Evolutionary conservation across 495 filamentous ascomycete species (phyloP).

Genomic region (Aspergillus diversus): DNA sequence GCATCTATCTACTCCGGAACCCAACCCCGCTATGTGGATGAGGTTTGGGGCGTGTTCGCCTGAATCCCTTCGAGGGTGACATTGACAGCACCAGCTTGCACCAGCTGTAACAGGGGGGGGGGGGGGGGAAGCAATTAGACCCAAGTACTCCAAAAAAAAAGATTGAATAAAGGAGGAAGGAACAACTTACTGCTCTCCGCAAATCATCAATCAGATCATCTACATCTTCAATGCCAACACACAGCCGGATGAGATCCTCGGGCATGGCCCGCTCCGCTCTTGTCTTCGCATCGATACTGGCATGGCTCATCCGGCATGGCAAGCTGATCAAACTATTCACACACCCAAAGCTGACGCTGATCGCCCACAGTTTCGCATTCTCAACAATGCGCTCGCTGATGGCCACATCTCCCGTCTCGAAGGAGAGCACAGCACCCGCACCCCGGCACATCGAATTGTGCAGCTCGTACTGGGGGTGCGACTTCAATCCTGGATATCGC

Average conservation of each 20-base stretch:
- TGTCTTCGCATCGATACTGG: constrained; percentile 95
- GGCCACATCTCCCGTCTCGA: constrained; percentile 85
- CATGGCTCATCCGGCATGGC: constrained; percentile 99
- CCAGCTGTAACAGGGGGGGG: constrained; percentile 58
- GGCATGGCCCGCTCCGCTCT: constrained; percentile 87
- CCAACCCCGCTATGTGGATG: constrained; percentile 4
- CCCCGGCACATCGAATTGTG: constrained; percentile 95
- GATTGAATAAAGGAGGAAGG: constrained; percentile 3
- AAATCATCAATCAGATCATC: constrained; percentile 95
- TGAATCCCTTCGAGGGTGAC: constrained; percentile 78
- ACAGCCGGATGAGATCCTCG: constrained; percentile 93
- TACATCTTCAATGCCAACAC: constrained; percentile 94
- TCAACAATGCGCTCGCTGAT: constrained; percentile 93
- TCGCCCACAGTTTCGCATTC: constrained; percentile 87
- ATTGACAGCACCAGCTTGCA: constrained; percentile 90
- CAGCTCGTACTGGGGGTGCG: constrained; percentile 94
- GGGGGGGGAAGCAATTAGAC: constrained; percentile 19
- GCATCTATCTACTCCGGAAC: not conserved
- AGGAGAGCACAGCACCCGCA: constrained; percentile 90
- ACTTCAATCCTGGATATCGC: constrained; percentile 89
- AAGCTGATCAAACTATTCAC: constrained; percentile 98
- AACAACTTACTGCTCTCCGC: constrained; percentile 75
- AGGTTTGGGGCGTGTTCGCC: constrained; percentile 35
- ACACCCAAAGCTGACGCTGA: constrained; percentile 95
- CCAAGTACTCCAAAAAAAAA: constrained; percentile 1